Base-by-base conservation (phyloP, 2,329 filamentous ascomycete species). In the Plenodomus lindquistii region DNA sequence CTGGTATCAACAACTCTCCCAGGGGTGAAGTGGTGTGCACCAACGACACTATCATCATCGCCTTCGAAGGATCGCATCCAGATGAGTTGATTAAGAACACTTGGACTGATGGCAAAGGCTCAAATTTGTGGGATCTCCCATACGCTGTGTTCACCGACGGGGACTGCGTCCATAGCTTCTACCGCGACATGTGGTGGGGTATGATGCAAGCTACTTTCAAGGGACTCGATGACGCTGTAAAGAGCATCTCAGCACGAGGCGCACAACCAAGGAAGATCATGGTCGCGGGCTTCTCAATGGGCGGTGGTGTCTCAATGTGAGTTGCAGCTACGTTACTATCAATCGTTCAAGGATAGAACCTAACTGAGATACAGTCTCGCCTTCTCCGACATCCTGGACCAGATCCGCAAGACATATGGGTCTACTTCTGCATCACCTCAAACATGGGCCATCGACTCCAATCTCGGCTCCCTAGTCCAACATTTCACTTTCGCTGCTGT, bases 401-500 rank as follows among this genome's bases (percentile, higher is more conserved):
- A 43, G 13, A 44, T 57, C 17, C 44, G 54, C 2, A 15, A 11
- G 21, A 54, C 38, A 10, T 54, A 39, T 18, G 54, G 54, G 10
- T 46, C 47, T 27, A 5, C 22, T n/a, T 54, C 46, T 3, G 11
- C 29, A 11, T 37, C 39, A n/a, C 40, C 48, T 15, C 40, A 40
- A 8, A 11, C n/a, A 8, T 50, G 48, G 48, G 48, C 48, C 11
- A 31, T 15, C 4, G 27, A 31, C 11, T 31, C 27, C 27, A 31
- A 31, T 13, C 27, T 31, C 27, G 41, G 47, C 6, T 42, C 44
- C 8, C 39, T 54, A 3, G 15, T 54, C 16, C 44, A 54, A 18
- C 50, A 54, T 19, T 11, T 54, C 19, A 57, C 54, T 13, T 57
- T 54, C 22, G 47, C 50, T n/a, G 47, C 47, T 21, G 44, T 52